Base-by-base conservation (phyloP, 163 green algal genomes). In the Prototheca stagnorum region DNA sequence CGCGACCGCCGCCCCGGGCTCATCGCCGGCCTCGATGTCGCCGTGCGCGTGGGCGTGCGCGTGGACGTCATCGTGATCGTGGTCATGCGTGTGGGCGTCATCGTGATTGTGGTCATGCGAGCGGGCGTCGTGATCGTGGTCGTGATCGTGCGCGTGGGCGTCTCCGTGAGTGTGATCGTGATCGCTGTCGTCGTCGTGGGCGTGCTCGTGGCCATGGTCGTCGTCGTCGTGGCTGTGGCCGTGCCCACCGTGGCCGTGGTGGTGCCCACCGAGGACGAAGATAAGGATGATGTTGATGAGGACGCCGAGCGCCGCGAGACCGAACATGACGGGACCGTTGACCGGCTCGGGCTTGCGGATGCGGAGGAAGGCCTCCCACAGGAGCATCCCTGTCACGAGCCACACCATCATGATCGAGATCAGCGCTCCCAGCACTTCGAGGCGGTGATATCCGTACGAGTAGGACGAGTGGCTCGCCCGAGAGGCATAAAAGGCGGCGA, bases 311-410 rank as follows among this genome's bases (percentile, higher is more conserved):
- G 65, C 24, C 0, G 85, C 73, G 3, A 93, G 61, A 43, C 88
- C 68, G 59, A 90, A 92, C 86, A 95, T 95, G 16, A 93, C 14
- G 49, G 84, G 85, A 41, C 83, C 82, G 46, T 93, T 57, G 22
- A 92, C 74, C 3, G 49, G 37, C 27, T 70, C 47, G 1, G 83
- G 80, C 21, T 74, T 65, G n/a, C 83, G 44, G 4, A 88, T 52
- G 17, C 84, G 74, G 39, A 77, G 49, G 14, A 93, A 48, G 2
- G 86, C 86, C 62, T 96, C 87, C 37, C 76, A 80, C 23, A 96
- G 50, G 44, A 96, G 72, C 0, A 85, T 70, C 19, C 75, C 81
- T 1, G 83, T 92, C 16, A 95, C 78, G 19, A 85, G 56, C 77
- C 81, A 93, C 20, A 90, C 82, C 11, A 62, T 78, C 33, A 92